Percentiles rank a stretch among this genome's conserved stretches.
Evolutionary conservation across 2,329 filamentous ascomycete genomes (phyloP).

Genomic region (Sarocladium brachiariae): DNA sequence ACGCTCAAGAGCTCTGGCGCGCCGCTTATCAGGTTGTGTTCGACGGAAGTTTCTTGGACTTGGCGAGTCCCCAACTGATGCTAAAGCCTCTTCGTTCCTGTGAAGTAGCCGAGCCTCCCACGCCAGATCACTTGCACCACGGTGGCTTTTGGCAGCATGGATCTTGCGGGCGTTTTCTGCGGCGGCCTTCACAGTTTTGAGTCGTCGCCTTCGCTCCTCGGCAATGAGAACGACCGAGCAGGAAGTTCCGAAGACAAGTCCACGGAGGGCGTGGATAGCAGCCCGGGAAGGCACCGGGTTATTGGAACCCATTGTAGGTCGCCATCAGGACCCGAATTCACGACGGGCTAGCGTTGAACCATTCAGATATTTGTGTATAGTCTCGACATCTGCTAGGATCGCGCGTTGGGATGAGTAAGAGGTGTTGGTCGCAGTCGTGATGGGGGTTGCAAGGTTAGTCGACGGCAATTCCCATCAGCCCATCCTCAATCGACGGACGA

Average conservation of each 20-base stretch:
- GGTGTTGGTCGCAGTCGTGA: too few species aligned
- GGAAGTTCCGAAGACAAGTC: conserved; percentile 49
- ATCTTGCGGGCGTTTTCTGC: conserved; percentile 47
- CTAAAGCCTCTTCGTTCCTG: neutral
- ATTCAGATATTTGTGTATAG: neutral
- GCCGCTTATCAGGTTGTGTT: neutral
- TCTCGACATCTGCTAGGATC: too few species aligned
- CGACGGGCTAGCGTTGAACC: conserved; percentile 4
- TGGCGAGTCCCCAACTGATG: neutral
- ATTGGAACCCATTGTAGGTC: conserved; percentile 35
- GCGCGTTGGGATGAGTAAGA: too few species aligned
- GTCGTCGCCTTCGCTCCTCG: conserved; percentile 49
- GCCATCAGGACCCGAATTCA: conserved; percentile 11
- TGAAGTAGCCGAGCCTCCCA: conserved; percentile 15
- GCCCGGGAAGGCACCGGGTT: conserved; percentile 48
- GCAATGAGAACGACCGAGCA: conserved; percentile 48
- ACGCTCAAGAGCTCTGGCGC: neutral
- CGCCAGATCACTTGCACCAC: conserved; percentile 19
- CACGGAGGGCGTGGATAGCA: conserved; percentile 47
- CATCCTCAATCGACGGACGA: conserved; percentile 5
- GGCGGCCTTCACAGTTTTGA: conserved; percentile 42
- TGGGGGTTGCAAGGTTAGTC: too few species aligned
- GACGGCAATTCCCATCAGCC: neutral
- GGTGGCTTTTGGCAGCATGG: conserved; percentile 30
- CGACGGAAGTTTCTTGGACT: conserved; percentile 5